Base-by-base conservation (phyloP, 78 protist genomes). In the Dictyostelium capitatum region DNA sequence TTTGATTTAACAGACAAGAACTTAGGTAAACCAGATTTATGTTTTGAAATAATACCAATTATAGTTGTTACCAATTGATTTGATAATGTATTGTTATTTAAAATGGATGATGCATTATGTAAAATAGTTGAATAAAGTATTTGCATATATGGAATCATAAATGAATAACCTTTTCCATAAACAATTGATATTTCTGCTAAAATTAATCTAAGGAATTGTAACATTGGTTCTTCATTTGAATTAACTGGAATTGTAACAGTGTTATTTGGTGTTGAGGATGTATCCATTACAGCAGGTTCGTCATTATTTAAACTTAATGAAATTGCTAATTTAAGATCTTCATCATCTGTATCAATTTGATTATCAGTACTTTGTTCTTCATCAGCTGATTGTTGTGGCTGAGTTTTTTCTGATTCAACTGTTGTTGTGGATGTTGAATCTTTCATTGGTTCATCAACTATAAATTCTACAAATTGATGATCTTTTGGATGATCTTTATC, bases 391-490 rank as follows among this genome's bases (percentile, higher is more conserved):
- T 20, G 69, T 56, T 12, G 62, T 53, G 62, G 62, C n/a, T n/a
- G n/a, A 20, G 20, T 23, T 3, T 20, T 51, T n/a, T 12, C 37
- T 17, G n/a, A 25, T 75, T n/a, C 79, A n/a, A n/a, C n/a, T 48
- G 41, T 30, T n/a, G 1, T 17, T 11, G n/a, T 7, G 3, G 15
- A 25, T 25, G 15, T 14, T 10, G 28, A 43, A 28, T 80, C 85
- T 25, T 25, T 82, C 90, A 82, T 82, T 69, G 80, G 80, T 2
- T 85, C 92, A 20, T 85, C 92, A 14, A 85, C n/a, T n/a, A 75
- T 37, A 48, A 41, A 59, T 30, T 85, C 83, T 7, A 41, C 46
- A 65, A 85, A 74, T 37, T 1, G 32, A 20, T 85, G 92, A 51
- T 85, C 92, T 10, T 41, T 19, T 54, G 92, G 83, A 43, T 85